Conservation (phyloP, 2,329 filamentous ascomycete species). For the Onygena corvina region DNA sequence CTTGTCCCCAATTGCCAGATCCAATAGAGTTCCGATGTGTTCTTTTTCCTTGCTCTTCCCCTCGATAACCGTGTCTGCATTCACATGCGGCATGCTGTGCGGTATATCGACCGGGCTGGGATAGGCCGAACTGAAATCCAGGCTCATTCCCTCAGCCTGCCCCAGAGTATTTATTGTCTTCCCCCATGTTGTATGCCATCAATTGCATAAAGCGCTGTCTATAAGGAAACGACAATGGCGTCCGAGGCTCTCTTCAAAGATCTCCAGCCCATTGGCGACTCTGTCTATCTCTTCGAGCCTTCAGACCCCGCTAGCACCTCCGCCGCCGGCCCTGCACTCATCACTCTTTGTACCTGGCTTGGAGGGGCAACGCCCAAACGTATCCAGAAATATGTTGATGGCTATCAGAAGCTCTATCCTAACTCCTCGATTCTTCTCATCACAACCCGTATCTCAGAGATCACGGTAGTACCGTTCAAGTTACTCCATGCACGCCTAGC, state of each 20-base stretch:
- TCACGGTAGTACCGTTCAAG: neutral
- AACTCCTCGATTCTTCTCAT: conserved; percentile 18
- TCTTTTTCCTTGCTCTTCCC: no score
- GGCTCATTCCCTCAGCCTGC: no score
- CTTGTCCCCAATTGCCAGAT: no score
- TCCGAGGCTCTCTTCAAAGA: neutral
- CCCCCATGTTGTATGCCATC: no score
- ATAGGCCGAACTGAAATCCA: no score
- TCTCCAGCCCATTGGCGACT: neutral
- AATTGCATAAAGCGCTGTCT: no score
- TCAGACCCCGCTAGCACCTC: neutral
- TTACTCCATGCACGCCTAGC: neutral
- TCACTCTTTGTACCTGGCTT: conserved; percentile 21
- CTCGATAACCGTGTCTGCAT: no score
- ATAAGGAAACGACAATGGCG: neutral
- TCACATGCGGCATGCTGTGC: no score
- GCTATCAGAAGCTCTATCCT: conserved; percentile 18
- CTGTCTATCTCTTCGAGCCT: neutral
- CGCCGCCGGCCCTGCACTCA: conserved; percentile 14
- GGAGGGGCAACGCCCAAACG: conserved; percentile 21
- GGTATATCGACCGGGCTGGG: no score
- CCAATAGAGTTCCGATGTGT: no score
- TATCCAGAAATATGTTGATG: conserved; percentile 20
- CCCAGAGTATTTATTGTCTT: no score
- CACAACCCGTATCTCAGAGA: conserved; percentile 16